Evolutionary conservation across 148 eudicot species (phyloP), one percentile per base, ranked within the genome.

Genomic region (Nyssa sinensis): DNA sequence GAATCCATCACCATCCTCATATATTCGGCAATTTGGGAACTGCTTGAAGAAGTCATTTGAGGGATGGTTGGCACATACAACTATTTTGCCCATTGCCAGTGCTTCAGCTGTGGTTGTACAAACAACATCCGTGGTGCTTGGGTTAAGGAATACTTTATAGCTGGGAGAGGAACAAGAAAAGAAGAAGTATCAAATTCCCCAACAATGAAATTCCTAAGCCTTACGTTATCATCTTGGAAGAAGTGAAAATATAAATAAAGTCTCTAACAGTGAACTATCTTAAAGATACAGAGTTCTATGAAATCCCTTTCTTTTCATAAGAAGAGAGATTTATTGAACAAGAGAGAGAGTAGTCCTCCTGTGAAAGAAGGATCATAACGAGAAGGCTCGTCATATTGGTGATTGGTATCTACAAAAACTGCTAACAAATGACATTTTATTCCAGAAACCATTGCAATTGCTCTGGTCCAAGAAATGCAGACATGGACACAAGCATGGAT

Each of bases 91-190:
- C 99, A 92, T 95, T 13, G 97, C 97, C 74, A 95, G 71, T 62
- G 99, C 99, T 84, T 95, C 99, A n/a, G 99, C 99, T 64, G 97
- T 82, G 64, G 99, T 92, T 1, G 99, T 95, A 77, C 99, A 95
- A 72, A 95, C 94, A 49, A 95, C 99, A 62, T 95, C 99, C 0
- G 99, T 92, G 49, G 99, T 95, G 89, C 99, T 95, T 70, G 99
- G 98, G 65, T 94, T 94, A 35, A 94, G 74, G 81, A 94, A 90
- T 75, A 94, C 97, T 80, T 90, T 94, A 81, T 94, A 94, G 62
- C 98, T 94, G 85, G 60, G 74, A 73, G n/a, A 35, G 17, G 58
- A 34, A 27, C 49, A 66, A 75, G 19, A 33, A 70, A 53, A 67
- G n/a, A 64, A 69, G 33, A 13, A 6, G 59, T 28, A 31, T 3